A percentile compares a stretch with the other conserved stretches of the same genome.
Evolutionary conservation across 192 early-diverging fungal genomes (phyloP).

Genomic region (Coemansia sp.): DNA sequence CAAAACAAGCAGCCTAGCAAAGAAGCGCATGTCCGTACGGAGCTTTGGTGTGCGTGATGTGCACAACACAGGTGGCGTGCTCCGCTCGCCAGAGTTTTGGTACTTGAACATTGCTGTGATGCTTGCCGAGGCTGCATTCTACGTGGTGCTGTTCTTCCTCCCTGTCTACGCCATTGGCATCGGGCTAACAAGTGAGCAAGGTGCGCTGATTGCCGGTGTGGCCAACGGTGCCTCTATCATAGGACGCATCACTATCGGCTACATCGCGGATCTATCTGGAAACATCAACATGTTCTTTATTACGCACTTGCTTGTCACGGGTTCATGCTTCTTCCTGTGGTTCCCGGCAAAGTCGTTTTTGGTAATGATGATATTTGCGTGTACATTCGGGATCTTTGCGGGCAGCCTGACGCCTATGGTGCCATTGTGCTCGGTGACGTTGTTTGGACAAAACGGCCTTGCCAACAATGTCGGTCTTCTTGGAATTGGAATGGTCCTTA

Average conservation of each 20-base stretch:
- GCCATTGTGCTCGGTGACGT: slow-evolving; percentile 55
- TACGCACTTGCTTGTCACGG: slow-evolving; percentile 49
- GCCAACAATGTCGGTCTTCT: slow-evolving; percentile 55
- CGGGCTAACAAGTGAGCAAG: slow-evolving; percentile 61
- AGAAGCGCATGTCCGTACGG: slow-evolving; percentile 57
- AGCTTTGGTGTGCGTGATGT: slow-evolving; percentile 58
- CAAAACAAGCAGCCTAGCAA: slow-evolving; percentile 40
- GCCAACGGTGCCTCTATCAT: slow-evolving; percentile 67
- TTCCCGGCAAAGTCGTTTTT: slow-evolving; percentile 57
- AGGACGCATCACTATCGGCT: slow-evolving; percentile 67
- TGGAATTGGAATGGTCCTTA: slow-evolving; percentile 55
- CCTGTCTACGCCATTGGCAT: slow-evolving; percentile 61
- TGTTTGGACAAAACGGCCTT: slow-evolving; percentile 56
- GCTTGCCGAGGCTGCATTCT: slow-evolving; percentile 56
- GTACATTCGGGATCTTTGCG: slow-evolving; percentile 54
- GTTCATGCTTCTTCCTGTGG: slow-evolving; percentile 55
- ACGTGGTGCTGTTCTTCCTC: slow-evolving; percentile 50
- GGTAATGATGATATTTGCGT: slow-evolving; percentile 56
- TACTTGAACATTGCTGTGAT: slow-evolving; percentile 56
- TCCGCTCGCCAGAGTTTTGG: slow-evolving; percentile 56
- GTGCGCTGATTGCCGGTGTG: slow-evolving; percentile 65
- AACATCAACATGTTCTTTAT: slow-evolving; percentile 59
- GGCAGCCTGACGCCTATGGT: slow-evolving; percentile 56
- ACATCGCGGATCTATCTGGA: slow-evolving; percentile 62
- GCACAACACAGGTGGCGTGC: slow-evolving; percentile 47